These are phyloP conservation scores for Leucocoprinus sp. DNA, from an alignment of 768 basidiomycete species.

Conservation along the genomic window DNA sequence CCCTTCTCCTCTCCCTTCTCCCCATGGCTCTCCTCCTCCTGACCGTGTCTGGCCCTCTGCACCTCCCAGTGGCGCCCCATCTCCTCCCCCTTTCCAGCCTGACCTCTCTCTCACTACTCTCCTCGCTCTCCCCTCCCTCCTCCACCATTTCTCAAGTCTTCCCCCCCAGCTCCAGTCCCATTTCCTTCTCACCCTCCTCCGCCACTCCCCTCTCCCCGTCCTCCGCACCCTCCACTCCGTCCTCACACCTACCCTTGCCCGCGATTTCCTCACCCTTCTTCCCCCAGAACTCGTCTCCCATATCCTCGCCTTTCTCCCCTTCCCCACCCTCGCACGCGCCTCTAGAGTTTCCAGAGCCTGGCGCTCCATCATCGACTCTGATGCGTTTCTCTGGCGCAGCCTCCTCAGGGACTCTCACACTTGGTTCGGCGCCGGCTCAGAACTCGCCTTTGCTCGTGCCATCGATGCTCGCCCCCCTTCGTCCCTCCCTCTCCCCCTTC, in stretches of 20 bases:
- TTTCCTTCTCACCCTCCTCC: slow-evolving; percentile 84
- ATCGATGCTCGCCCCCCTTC: slow-evolving; percentile 58
- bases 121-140: slow-evolving; percentile 75
- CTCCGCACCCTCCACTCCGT: slow-evolving; percentile 85
- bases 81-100: slow-evolving; percentile 54
- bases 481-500: slow-evolving; percentile 64
- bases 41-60: slow-evolving; percentile 74
- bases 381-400: slow-evolving; percentile 84
- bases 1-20: slow-evolving; percentile 78
- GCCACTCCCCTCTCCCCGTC: slow-evolving; percentile 87
- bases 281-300: slow-evolving; percentile 90
- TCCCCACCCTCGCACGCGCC: slow-evolving; percentile 74
- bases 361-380: slow-evolving; percentile 87
- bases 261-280: slow-evolving; percentile 88
- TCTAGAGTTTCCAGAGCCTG: slow-evolving; percentile 86
- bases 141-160: slow-evolving; percentile 72
- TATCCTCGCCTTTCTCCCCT: slow-evolving; percentile 78
- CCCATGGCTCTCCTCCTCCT: slow-evolving; percentile 75
- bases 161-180: slow-evolving; percentile 86
- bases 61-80: slow-evolving; percentile 73
- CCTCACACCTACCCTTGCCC: slow-evolving; percentile 81
- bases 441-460: slow-evolving; percentile 69
- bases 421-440: slow-evolving; percentile 85
- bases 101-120: slow-evolving; percentile 79
- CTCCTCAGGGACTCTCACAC: slow-evolving; percentile 75